phyloP scores from a whole-genome alignment of 2,329 filamentous ascomycete genomes.

The Aspergillus pseudoviridinutans region DNA sequence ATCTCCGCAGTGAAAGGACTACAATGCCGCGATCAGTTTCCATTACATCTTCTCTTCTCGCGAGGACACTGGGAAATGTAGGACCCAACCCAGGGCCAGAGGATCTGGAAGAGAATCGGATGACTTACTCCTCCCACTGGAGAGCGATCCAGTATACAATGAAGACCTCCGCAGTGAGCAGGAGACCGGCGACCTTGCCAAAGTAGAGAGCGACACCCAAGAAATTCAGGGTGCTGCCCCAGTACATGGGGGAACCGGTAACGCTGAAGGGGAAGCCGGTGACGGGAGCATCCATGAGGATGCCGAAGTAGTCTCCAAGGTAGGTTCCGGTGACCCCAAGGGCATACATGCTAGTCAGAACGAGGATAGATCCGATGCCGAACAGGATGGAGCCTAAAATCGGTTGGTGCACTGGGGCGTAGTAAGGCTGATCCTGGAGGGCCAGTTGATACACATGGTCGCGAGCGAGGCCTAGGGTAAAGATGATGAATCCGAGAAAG shows the following conservation, averaged over 20 bases:
- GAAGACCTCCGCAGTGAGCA: conserved; percentile 71
- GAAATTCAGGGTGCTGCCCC: conserved; percentile 89
- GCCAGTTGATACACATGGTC: conserved; percentile 85
- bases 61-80: not conserved
- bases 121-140: conserved; percentile 70
- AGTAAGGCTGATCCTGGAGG: conserved; percentile 69
- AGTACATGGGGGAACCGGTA: conserved; percentile 91
- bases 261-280: conserved; percentile 96
- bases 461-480: conserved; percentile 83
- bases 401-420: conserved; percentile 65
- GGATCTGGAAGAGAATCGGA: conserved; percentile 2
- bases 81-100: not conserved
- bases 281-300: conserved; percentile 92
- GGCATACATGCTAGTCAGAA: conserved; percentile 83
- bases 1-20: conserved; percentile 86
- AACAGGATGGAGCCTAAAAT: conserved; percentile 69
- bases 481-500: conserved; percentile 80
- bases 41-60: not conserved
- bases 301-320: conserved; percentile 97
- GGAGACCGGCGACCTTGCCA: conserved; percentile 79
- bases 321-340: conserved; percentile 95
- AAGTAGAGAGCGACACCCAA: conserved; percentile 79
- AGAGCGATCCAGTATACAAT: conserved; percentile 77
- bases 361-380: conserved; percentile 72
- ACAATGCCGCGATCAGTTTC: conserved; percentile 7